A percentile compares a stretch with the other conserved stretches of the same genome.
Evolutionary conservation across 129 eudicot species (phyloP).

Genomic region (Calendula officinalis): DNA sequence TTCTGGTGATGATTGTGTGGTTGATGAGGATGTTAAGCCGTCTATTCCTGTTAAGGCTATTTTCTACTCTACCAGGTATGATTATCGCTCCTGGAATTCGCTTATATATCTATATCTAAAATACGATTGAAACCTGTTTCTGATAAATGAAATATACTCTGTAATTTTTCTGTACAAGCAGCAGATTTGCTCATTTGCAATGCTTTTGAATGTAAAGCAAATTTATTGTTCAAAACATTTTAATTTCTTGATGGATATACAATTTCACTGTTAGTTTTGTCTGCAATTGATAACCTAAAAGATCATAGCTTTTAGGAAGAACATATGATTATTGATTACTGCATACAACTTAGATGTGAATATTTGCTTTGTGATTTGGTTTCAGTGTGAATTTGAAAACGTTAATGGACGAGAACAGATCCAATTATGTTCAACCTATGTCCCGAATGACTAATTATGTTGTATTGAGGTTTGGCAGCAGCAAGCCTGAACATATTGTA

Average conservation of each 20-base stretch:
- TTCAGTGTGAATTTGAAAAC: conserved; percentile 91
- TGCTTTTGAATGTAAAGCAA: not conserved
- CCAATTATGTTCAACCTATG: conserved; percentile 76
- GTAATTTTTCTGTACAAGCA: not conserved
- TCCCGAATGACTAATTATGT: conserved; percentile 94
- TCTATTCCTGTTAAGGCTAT: conserved; percentile 82
- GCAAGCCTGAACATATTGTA: conserved; percentile 56
- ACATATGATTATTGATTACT: conserved; percentile 17
- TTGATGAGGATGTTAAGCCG: conserved; percentile 47
- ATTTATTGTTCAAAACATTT: not conserved
- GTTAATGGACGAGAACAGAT: conserved; percentile 70
- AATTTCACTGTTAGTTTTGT: not conserved
- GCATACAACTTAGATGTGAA: not conserved
- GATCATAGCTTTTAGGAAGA: not conserved
- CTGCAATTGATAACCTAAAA: not conserved
- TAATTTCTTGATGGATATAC: not conserved
- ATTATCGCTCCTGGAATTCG: not conserved
- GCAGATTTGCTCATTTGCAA: not conserved
- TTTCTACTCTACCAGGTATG: conserved; percentile 91
- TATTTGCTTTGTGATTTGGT: conserved; percentile 20
- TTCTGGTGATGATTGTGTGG: conserved; percentile 25
- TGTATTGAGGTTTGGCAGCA: conserved; percentile 67
- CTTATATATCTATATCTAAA: too few relatives aligned
- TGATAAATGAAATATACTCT: not conserved
- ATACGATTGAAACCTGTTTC: not conserved